Evolutionary conservation across 2,329 filamentous ascomycete genomes (phyloP), one percentile per base, ranked within the genome.

Genomic region (Emergomyces pasteurianus): DNA sequence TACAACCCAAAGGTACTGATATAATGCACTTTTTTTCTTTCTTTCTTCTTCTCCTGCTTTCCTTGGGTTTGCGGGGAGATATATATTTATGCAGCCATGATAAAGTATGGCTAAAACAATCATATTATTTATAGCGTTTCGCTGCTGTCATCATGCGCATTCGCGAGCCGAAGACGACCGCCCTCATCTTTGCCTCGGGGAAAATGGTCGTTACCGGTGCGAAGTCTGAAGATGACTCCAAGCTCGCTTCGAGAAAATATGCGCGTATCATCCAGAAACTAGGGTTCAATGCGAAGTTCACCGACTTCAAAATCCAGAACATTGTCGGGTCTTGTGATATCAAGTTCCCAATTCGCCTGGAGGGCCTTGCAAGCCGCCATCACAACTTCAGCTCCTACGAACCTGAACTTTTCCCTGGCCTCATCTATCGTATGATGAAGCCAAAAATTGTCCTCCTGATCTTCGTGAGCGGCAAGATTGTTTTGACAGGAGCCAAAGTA

Each of bases 381-480:
- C 92, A 97, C 82, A 96, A 96, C 80, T 99, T 97, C 85, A 95
- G 90, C 78, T 96, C 92, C 61, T 99, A 99, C 77, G 94, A 99
- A 77, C 94, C 94, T 67, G 94, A 99, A 74, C 77, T 99, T 75
- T 99, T 97, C 84, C 94, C 94, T 71, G 94, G 94, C 85, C 86
- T 99, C 58, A 99, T 99, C 79, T 99, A 99, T 79, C 91, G 94
- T 75, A 99, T 99, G 94, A 96, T 97, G 82, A 97, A 97, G 82
- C 94, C 94, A 23, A 97, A 97, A 86, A 96, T 97, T 68, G 92
- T 97, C 59, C 86, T 97, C 31, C 81, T 97, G 72, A 96, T 99
- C 76, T 97, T 97, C 80, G 92, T 97, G 71, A 94, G 88, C 71
- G 94, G 92, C 72, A 97, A 97, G 83, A 97, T 97, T 64, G 94